These are phyloP conservation scores for Aspergillus neoniger DNA, from an alignment of 2,329 filamentous ascomycete genomes.

Conservation along the genomic window DNA sequence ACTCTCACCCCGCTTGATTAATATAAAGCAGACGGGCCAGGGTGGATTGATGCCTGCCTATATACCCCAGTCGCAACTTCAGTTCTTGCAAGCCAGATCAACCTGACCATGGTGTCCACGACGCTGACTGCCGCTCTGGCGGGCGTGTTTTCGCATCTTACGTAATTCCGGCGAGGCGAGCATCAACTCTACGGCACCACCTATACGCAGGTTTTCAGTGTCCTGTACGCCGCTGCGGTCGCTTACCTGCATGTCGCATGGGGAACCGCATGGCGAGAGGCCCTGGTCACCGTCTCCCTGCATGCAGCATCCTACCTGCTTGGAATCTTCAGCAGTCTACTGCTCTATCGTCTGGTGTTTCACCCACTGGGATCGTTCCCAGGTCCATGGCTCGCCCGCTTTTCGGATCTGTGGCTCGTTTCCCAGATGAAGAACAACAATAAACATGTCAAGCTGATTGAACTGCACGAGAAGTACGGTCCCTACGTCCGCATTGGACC, in stretches of 20 bases:
- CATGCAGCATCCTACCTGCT: slow-evolving; percentile 1
- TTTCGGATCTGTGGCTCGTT: slow-evolving; percentile 31
- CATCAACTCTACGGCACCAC: slow-evolving; percentile 20
- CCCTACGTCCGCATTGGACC: slow-evolving; percentile 38
- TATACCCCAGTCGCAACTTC: not conserved
- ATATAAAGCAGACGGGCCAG: not conserved
- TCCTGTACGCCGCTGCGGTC: not conserved
- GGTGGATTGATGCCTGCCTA: no score
- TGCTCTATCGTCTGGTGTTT: slow-evolving; percentile 15
- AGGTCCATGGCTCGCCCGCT: slow-evolving; percentile 33
- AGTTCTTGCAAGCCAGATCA: not conserved
- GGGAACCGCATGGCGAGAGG: not conserved
- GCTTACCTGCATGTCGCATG: not conserved
- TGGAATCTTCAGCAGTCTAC: slow-evolving; percentile 10
- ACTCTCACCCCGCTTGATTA: not conserved
- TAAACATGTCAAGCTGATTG: not conserved
- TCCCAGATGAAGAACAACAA: not conserved
- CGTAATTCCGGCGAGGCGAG: slow-evolving; percentile 24
- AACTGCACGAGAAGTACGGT: slow-evolving; percentile 39
- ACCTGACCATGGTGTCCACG: not conserved
- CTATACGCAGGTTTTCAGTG: slow-evolving; percentile 13
- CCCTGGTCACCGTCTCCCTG: not conserved
- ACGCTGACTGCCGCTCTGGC: slow-evolving; percentile 2
- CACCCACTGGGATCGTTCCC: slow-evolving; percentile 18
- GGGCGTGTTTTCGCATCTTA: slow-evolving; percentile 15